Evolutionary conservation across 352 stramenopile genomes (phyloP), one percentile per base, ranked within the genome.

Genomic region (Globisporangium sylvaticum): DNA sequence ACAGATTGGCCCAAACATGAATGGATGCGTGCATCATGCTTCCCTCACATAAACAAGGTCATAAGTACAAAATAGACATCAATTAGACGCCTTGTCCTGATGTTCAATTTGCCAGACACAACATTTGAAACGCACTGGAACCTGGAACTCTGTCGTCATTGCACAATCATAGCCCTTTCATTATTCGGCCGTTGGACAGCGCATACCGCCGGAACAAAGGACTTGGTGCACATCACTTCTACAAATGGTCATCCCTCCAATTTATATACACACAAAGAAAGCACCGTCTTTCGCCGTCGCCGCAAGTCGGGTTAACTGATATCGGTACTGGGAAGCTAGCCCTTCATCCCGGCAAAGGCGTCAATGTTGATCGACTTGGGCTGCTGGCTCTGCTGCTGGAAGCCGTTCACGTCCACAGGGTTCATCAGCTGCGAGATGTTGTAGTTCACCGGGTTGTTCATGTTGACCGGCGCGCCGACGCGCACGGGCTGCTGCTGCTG

Each of bases 341-440:
- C 65, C 37, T 73, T 67, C 75, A 94, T 70, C 22, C 73, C 75
- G 34, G 84, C 82, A 66, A 95, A 95, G 9, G 87, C 73, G 67
- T 95, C 86, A 63, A 95, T 95, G 67, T 91, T 90, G 71, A 95
- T 93, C 57, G 76, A 78, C 72, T 92, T 89, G 74, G 72, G 64
- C 58, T 83, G 75, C 22, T 48, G 70, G 62, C 25, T 60, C 42
- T 62, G 53, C 27, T 55, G 69, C 57, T 68, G 61, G 8, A 75
- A 75, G 52, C 77, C 73, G 62, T 78, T 83, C 59, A 92, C 75
- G 46, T 80, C 86, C 52, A 76, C 83, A 12, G 87, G 87, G 66
- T 92, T 91, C 84, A 94, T 90, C 50, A 92, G 69, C 66, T 91
- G 81, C 12, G 87, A 92, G 60, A 94, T 94, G 71, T 87, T 92